A percentile compares a stretch with the other conserved stretches of the same genome.
phyloP scores from a whole-genome alignment of 164 flowering plant genomes.

The Macadamia integrifolia region DNA sequence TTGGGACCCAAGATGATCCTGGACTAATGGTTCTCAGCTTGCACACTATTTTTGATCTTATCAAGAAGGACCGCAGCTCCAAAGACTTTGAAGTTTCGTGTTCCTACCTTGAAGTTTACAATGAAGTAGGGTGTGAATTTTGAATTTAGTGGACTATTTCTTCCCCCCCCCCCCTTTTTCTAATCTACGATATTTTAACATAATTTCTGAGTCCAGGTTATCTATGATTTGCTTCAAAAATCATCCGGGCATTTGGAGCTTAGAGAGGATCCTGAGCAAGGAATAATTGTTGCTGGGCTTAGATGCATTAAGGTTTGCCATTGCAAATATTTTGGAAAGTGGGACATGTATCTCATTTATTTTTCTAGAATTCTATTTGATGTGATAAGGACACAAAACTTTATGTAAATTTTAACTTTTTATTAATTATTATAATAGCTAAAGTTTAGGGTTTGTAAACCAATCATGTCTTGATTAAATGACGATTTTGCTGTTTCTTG shows the following conservation, averaged over 20 bases:
- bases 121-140: constrained; percentile 54
- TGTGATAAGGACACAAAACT: neutral
- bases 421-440: too few species aligned
- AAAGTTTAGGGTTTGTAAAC: too few species aligned
- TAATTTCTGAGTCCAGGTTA: constrained; percentile 46
- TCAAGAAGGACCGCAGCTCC: constrained; percentile 49
- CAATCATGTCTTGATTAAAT: too few species aligned
- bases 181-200: constrained; percentile 2
- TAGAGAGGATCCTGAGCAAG: constrained; percentile 87
- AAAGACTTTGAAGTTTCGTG: constrained; percentile 79
- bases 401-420: too few species aligned
- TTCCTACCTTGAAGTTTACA: constrained; percentile 94
- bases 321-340: constrained; percentile 2
- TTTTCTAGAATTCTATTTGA: neutral
- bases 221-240: constrained; percentile 89
- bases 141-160: constrained; percentile 2
- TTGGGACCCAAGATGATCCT: constrained; percentile 70
- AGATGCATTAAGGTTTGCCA: constrained; percentile 67
- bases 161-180: neutral
- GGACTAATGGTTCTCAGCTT: constrained; percentile 94
- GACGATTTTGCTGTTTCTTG: too few species aligned
- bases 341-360: neutral
- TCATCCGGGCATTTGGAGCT: constrained; percentile 89
- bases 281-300: constrained; percentile 78
- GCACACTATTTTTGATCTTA: constrained; percentile 71